Evolutionary conservation across 441 rosid genomes (phyloP), one percentile per base, ranked within the genome.

Genomic region (Adansonia grandidieri): DNA sequence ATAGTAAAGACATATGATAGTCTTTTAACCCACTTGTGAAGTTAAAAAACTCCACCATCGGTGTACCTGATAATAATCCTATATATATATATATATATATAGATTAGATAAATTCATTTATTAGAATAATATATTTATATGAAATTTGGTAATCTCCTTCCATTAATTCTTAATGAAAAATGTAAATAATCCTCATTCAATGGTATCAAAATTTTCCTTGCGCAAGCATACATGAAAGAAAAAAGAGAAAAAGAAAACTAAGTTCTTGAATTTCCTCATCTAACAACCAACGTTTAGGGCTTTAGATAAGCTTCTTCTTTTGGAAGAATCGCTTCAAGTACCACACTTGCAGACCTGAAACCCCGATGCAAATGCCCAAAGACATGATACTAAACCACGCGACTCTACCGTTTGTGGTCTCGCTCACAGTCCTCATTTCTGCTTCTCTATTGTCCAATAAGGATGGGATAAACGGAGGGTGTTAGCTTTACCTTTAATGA

Each of bases 361-460:
- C 97, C 57, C 71, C 54, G 47, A 91, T 86, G 86, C 99, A 93
- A 62, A 89, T 77, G 0, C 91, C 97, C 83, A 93, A 71, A 0
- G 99, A 92, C 93, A 90, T 85, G 76, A 91, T 71, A 72, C 98
- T 87, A 79, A 83, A 88, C 94, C 91, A 86, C 1, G 96, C 93
- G 5, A 95, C 94, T 80, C 92, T 77, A 0, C 86, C 32, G 76
- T 93, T 92, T 77, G 95, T 96, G 65, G 74, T 83, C 73, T 92
- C 97, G 20, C 92, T 92, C 79, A 87, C 83, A 2, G 42, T 48
- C 84, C 95, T 92, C 94, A 92, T 83, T 19, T 89, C 92, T 1
- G 92, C 95, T 88, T 93, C 99, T 80, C 97, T 96, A 92, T 75
- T 54, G 58, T 17, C 48, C n/a, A 7, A 17, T 56, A 45, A 77